Base-by-base conservation (phyloP, 345 rosid genomes). In the Sonneratia caseolaris region DNA sequence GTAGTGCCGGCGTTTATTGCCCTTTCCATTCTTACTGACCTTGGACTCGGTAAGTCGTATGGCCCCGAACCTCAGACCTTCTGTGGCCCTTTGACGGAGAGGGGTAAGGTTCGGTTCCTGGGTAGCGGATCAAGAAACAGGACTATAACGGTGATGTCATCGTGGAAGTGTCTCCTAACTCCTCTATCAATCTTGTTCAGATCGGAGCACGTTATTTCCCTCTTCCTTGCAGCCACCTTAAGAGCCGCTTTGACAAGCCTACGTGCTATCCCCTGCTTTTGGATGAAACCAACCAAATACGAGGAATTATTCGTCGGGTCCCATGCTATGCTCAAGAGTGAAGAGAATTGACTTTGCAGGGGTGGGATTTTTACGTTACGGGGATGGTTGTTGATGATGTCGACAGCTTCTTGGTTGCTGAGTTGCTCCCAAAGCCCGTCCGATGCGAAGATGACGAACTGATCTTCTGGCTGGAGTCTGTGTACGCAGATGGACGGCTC, bases 351-450 rank as follows among this genome's bases (percentile, higher is more conserved):
- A 27, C 65, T 14, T 12, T 24, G 18, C 5, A 14, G 64, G 48
- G 67, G 24, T 14, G 35, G 38, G 42, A 12, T 45, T 68, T 91
- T 80, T 84, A 88, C 96, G 40, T 80, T 73, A 42, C 84, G 88
- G 0, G 97, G 93, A 62, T 40, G 71, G 51, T 40, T 80, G 13
- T 82, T 80, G 24, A 91, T 89, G 56, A 88, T 89, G 64, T 86
- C 80, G 1, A 89, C 89, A n/a, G 91, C 97, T 42, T 87, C 87
- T 78, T 88, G 86, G 37, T 82, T 91, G 80, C 84, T 87, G 68
- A 89, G 83, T 69, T 89, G 93, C 82, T 93, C 98, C 97, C 97
- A 91, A 1, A 93, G 82, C 43, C 98, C 98, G 76, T 91, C 96
- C 3, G 97, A 93, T 76, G 92, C 98, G 72, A 91, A 87, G 11